Evolutionary conservation across 1,284 basidiomycete species (phyloP).

Genomic region (Moniliophthora roreri): DNA sequence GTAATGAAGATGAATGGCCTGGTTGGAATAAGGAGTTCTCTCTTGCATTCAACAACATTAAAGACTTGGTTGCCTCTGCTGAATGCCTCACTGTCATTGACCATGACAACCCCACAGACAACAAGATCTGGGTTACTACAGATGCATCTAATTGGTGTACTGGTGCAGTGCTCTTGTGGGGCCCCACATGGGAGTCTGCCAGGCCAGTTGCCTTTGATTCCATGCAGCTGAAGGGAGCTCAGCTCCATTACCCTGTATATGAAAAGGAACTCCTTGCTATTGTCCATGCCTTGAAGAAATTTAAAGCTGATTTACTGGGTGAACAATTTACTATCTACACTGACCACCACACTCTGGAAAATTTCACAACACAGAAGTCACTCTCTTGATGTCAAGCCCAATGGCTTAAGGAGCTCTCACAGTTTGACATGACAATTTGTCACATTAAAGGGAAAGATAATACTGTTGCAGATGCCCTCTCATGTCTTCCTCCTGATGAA

Average conservation of each 20-base stretch:
- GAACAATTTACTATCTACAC: not conserved
- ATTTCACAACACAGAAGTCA: too few relatives aligned
- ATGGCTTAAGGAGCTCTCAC: too few relatives aligned
- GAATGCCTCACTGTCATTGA: conserved; percentile 23
- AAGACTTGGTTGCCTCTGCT: conserved; percentile 18
- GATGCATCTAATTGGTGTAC: conserved; percentile 30
- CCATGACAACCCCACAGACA: conserved; percentile 24
- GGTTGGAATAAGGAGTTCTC: conserved; percentile 23
- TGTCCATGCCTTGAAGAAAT: not conserved
- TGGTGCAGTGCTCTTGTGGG: too few relatives aligned
- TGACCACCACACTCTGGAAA: not conserved
- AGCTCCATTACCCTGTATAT: not conserved
- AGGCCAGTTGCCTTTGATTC: not conserved
- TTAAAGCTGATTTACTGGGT: not conserved
- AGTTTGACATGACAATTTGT: too few relatives aligned
- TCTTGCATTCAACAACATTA: conserved; percentile 28
- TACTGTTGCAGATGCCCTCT: too few relatives aligned
- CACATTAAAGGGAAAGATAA: too few relatives aligned
- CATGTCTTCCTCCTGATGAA: too few relatives aligned
- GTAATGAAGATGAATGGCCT: conserved; percentile 19
- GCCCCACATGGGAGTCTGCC: too few relatives aligned
- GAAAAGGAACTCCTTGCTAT: not conserved
- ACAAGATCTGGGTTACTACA: conserved; percentile 31
- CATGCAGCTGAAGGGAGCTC: not conserved
- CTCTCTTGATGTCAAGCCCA: too few relatives aligned